Percentiles rank a stretch among this genome's conserved stretches.
phyloP scores from a whole-genome alignment of 2,329 filamentous ascomycete genomes.

The Lomentospora prolificans region DNA sequence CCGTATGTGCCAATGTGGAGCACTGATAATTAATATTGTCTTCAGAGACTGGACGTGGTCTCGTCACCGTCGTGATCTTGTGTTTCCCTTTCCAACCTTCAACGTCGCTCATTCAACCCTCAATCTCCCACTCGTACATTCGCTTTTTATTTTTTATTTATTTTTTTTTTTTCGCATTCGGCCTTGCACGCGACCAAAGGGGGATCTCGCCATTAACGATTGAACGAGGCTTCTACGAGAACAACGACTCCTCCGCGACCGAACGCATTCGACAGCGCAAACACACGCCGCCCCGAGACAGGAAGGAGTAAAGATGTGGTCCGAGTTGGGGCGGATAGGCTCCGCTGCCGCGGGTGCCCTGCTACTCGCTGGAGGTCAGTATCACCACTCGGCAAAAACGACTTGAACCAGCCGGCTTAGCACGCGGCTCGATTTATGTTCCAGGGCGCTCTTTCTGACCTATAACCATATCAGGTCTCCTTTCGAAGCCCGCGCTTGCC shows the following conservation, averaged over 20 bases:
- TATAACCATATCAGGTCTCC: constrained; percentile 9
- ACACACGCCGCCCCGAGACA: background rate
- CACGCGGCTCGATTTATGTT: too few species aligned
- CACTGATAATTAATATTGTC: background rate
- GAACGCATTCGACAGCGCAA: too few species aligned
- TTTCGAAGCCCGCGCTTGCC: constrained; percentile 16
- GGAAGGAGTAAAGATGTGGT: background rate
- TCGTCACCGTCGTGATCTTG: too few species aligned
- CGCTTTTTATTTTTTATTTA: background rate
- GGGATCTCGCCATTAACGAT: too few species aligned
- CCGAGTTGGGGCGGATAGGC: constrained; percentile 1
- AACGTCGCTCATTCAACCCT: background rate
- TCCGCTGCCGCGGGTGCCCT: constrained; percentile 2
- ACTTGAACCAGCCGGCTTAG: too few species aligned
- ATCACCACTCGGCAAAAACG: too few species aligned
- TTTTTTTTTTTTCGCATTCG: background rate
- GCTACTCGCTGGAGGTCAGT: constrained; percentile 2
- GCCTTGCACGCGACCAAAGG: too few species aligned
- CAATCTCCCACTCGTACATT: background rate
- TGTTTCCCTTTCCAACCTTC: background rate
- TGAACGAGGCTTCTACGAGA: too few species aligned
- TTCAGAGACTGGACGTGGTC: background rate
- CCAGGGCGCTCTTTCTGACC: too few species aligned
- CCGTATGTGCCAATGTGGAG: background rate
- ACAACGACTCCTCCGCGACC: too few species aligned